Percentiles rank a stretch among this genome's conserved stretches.
Evolutionary conservation across 176 grass and related monocot genomes (phyloP).

Genomic region (Tillandsia fasciculata): DNA sequence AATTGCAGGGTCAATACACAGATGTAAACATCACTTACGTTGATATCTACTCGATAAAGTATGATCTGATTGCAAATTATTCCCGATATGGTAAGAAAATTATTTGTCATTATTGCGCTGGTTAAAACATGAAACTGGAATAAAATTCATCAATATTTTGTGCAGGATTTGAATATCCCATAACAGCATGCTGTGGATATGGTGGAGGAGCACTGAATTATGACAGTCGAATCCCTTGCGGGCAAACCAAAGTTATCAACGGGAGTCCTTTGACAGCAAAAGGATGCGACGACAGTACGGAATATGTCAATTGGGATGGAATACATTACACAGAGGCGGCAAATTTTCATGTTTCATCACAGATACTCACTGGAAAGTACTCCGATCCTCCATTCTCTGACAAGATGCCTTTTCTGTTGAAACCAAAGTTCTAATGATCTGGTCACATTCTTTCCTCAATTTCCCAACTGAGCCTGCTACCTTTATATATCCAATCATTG

Average conservation of each 20-base stretch:
- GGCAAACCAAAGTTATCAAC: conserved; percentile 54
- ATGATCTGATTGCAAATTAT: conserved; percentile 62
- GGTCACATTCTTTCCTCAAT: conserved; percentile 13
- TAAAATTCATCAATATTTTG: background rate
- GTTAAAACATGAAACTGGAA: background rate
- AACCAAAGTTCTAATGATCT: conserved; percentile 51
- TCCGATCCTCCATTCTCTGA: conserved; percentile 67
- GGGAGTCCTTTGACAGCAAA: conserved; percentile 51
- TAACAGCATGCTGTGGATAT: conserved; percentile 73
- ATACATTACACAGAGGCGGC: conserved; percentile 90
- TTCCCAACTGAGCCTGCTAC: conserved; percentile 9
- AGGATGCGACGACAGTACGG: conserved; percentile 64
- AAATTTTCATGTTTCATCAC: conserved; percentile 65
- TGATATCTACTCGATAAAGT: conserved; percentile 85
- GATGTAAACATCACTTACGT: conserved; percentile 79
- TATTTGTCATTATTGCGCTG: background rate
- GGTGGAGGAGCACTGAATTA: conserved; percentile 85
- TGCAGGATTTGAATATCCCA: conserved; percentile 69
- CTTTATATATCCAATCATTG: conserved; percentile 22
- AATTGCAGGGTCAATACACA: conserved; percentile 48
- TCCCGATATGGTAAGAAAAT: conserved; percentile 74
- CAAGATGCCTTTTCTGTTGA: conserved; percentile 84
- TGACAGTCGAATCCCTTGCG: conserved; percentile 56
- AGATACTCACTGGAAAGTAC: conserved; percentile 85
- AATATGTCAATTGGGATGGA: conserved; percentile 89